phyloP scores from a whole-genome alignment of 306 rosid genomes.

The Medicago truncatula region MtrunA17r5.0-ANR NC_053043.1:296001-296500 shows the following conservation, averaged over 20 bases:
- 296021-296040: neutral
- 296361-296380: constrained; percentile 23
- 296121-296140: constrained; percentile 19
- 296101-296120: constrained; percentile 12
- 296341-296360: constrained; percentile 7
- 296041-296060: no score
- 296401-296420: constrained; percentile 21
- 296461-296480: constrained; percentile 19
- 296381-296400: constrained; percentile 37
- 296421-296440: constrained; percentile 14
- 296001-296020: no score
- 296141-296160: neutral
- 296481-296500: constrained; percentile 7
- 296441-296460: constrained; percentile 26
- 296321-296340: constrained; percentile 31
- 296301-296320: constrained; percentile 27
- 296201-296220: constrained; percentile 14
- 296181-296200: constrained; percentile 1
- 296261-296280: constrained; percentile 29
- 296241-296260: constrained; percentile 11
- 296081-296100: constrained; percentile 4
- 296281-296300: constrained; percentile 27
- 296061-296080: neutral
- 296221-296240: constrained; percentile 12
- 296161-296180: neutral